These are phyloP conservation scores for Colletotrichum destructivum DNA, from an alignment of 2,329 filamentous ascomycete species.

Conservation along the genomic window DNA sequence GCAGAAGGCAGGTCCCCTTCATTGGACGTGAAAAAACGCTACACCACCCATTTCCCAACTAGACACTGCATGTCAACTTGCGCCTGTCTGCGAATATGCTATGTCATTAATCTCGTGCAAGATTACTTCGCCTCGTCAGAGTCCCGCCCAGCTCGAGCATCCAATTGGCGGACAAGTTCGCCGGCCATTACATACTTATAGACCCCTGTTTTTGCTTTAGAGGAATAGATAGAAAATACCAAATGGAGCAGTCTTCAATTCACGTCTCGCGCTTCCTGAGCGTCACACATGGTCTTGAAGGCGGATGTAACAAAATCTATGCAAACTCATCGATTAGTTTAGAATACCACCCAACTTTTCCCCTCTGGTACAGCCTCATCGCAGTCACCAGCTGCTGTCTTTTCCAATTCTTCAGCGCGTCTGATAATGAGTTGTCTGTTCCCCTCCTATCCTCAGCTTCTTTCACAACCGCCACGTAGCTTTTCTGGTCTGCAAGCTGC, in stretches of 20 bases:
- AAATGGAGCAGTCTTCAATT: constrained; percentile 6
- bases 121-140: no score
- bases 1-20: no score
- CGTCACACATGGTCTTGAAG: not conserved
- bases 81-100: no score
- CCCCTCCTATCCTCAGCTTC: constrained; percentile 3
- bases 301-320: not conserved
- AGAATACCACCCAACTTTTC: constrained; percentile 24
- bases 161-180: no score
- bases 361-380: constrained; percentile 14
- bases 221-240: constrained; percentile 11
- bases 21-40: no score
- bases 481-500: constrained; percentile 12
- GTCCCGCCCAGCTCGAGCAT: no score
- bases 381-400: constrained; percentile 1
- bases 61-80: no score
- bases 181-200: not conserved
- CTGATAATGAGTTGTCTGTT: not conserved
- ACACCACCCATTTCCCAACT: no score
- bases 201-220: not conserved
- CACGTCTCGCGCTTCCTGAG: not conserved
- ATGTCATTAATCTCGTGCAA: no score
- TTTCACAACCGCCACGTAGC: constrained; percentile 10
- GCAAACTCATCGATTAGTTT: constrained; percentile 13
- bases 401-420: constrained; percentile 6